Percentiles rank a stretch among this genome's conserved stretches.
phyloP scores from a whole-genome alignment of 768 basidiomycete species.

The Leucocoprinus leucothites region DNA sequence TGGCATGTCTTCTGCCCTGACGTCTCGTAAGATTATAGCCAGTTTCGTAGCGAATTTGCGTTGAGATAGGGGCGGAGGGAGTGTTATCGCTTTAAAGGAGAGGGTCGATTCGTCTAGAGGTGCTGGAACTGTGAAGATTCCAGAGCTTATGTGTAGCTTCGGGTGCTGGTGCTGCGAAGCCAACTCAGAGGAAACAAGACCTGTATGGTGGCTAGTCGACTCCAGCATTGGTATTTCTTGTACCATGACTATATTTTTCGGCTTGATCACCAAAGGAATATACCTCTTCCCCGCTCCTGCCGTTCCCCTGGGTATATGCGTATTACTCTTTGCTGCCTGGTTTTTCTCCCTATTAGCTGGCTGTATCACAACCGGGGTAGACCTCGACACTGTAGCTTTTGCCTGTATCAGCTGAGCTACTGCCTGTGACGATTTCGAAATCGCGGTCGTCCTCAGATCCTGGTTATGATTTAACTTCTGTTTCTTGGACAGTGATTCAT shows the following conservation, averaged over 20 bases:
- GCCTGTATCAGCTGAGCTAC: not conserved
- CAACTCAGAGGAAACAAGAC: not conserved
- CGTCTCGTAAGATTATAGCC: constrained; percentile 50
- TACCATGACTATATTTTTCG: not conserved
- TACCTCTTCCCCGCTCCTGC: not conserved
- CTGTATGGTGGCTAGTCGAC: not conserved
- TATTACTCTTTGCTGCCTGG: not conserved
- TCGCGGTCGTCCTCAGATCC: not conserved
- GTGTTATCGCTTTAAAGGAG: constrained; percentile 37
- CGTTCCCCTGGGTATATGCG: constrained; percentile 2
- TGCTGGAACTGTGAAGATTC: too few species aligned
- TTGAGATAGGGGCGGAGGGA: constrained; percentile 59
- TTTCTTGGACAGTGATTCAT: not conserved
- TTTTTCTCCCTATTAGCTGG: not conserved
- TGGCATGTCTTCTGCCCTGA: constrained; percentile 41
- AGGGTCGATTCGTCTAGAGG: constrained; percentile 21
- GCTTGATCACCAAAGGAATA: not conserved
- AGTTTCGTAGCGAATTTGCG: constrained; percentile 51
- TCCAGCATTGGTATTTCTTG: too few species aligned
- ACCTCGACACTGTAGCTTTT: not conserved
- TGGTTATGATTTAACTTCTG: not conserved
- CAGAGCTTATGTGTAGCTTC: too few species aligned
- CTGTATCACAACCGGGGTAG: not conserved
- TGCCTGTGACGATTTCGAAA: not conserved
- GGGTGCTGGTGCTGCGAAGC: too few species aligned